These are phyloP conservation scores for Phialemonium atrogriseum DNA, from an alignment of 2,329 filamentous ascomycete species.

Conservation along the genomic window DNA sequence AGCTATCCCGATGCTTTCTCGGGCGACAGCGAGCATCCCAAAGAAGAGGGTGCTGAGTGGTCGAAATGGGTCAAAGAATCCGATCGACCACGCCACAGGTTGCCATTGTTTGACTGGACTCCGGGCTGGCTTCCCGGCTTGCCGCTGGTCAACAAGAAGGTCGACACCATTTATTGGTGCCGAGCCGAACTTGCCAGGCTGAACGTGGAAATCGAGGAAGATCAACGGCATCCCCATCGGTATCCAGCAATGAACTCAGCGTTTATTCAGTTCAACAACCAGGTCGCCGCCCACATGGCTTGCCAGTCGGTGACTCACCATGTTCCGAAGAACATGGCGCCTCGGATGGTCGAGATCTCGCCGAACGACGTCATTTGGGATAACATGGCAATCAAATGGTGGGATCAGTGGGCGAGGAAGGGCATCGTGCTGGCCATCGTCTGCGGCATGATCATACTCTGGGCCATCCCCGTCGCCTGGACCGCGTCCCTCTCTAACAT, in stretches of 20 bases:
- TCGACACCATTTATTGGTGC: slow-evolving; percentile 90
- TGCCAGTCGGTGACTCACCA: slow-evolving; percentile 90
- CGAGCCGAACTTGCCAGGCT: slow-evolving; percentile 77
- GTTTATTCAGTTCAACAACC: slow-evolving; percentile 97
- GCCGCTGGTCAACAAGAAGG: slow-evolving; percentile 78
- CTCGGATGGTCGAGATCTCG: slow-evolving; percentile 85
- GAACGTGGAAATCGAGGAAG: slow-evolving; percentile 85
- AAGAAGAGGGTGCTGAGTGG: slow-evolving; percentile 64
- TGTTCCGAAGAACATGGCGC: slow-evolving; percentile 86
- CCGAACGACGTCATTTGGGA: slow-evolving; percentile 93
- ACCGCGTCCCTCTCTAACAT: slow-evolving; percentile 78
- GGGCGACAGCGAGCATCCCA: slow-evolving; percentile 48
- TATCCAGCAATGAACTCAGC: slow-evolving; percentile 93
- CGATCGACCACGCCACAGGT: slow-evolving; percentile 75
- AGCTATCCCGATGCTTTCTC: slow-evolving; percentile 60
- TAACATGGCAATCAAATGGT: slow-evolving; percentile 94
- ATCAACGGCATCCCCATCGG: slow-evolving; percentile 76
- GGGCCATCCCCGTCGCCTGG: slow-evolving; percentile 85
- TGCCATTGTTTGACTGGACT: slow-evolving; percentile 51
- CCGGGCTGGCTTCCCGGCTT: slow-evolving; percentile 66
- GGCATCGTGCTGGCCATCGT: slow-evolving; percentile 58
- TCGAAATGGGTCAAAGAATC: slow-evolving; percentile 72
- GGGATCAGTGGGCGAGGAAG: slow-evolving; percentile 73
- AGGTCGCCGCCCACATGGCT: slow-evolving; percentile 96
- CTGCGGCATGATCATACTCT: slow-evolving; percentile 71